Percentiles rank a stretch among this genome's conserved stretches.
These are phyloP conservation scores for Penicillium sp. DNA, from an alignment of 2,329 filamentous ascomycete genomes.

Conservation along the genomic window DNA sequence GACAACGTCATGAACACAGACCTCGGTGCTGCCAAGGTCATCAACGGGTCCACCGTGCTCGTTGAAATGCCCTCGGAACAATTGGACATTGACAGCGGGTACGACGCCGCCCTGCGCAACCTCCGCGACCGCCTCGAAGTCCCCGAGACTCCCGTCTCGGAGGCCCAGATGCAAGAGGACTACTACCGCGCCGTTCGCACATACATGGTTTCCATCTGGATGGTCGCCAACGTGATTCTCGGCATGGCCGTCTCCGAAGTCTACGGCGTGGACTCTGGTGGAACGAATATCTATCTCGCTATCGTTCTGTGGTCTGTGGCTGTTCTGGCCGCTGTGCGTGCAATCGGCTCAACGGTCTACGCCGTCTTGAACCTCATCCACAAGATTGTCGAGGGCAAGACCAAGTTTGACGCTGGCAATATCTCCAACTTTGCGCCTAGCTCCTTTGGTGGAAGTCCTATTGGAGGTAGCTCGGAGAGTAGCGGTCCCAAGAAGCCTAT, in stretches of 20 bases:
- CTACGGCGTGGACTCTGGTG: conserved; percentile 71
- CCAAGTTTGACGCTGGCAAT: conserved; percentile 56
- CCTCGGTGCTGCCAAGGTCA: conserved; percentile 79
- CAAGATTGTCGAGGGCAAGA: conserved; percentile 80
- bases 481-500: conserved; percentile 20
- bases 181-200: conserved; percentile 97
- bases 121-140: conserved; percentile 92
- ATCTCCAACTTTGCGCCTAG: conserved; percentile 30
- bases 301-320: conserved; percentile 95
- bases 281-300: conserved; percentile 83
- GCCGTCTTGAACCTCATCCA: conserved; percentile 82
- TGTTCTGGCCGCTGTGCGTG: conserved; percentile 80
- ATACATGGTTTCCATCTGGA: conserved; percentile 97
- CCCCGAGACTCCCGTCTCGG: conserved; percentile 59
- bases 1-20: conserved; percentile 95
- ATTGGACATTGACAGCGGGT: conserved; percentile 95
- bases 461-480: conserved; percentile 21
- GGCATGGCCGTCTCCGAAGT: conserved; percentile 91
- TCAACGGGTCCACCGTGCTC: conserved; percentile 78
- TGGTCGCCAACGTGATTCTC: conserved; percentile 86
- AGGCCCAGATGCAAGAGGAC: conserved; percentile 90
- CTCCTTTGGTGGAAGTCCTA: conserved; percentile 25
- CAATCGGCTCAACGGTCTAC: conserved; percentile 78
- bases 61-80: conserved; percentile 98
- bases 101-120: conserved; percentile 95